Percentiles rank a stretch among this genome's conserved stretches.
Conservation (phyloP, 2,329 filamentous ascomycete species). For the Colletotrichum sp. region DNA sequence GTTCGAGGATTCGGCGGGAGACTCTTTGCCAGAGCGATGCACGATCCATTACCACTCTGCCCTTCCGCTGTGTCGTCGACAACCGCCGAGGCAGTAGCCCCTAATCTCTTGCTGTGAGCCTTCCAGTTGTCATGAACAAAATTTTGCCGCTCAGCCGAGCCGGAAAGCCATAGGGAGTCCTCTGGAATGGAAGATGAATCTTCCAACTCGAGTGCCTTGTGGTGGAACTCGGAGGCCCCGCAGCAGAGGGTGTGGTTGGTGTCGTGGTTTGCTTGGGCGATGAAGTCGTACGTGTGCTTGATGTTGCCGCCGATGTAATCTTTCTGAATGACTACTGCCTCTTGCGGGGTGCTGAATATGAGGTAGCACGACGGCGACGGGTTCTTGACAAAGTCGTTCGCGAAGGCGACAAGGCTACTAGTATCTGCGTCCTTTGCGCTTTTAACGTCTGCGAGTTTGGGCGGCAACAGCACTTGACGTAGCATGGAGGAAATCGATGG, state of each 20-base stretch:
- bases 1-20: fast-evolving
- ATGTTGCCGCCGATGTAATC: slow-evolving; percentile 51
- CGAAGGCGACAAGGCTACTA: background rate
- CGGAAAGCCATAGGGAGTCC: background rate
- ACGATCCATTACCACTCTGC: background rate
- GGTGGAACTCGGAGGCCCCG: background rate
- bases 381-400: slow-evolving; percentile 33
- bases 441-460: background rate
- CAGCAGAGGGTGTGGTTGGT: slow-evolving; percentile 19
- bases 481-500: slow-evolving; percentile 59
- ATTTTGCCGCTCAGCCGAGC: slow-evolving; percentile 26
- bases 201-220: background rate
- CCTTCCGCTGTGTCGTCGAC: background rate
- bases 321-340: slow-evolving; percentile 59
- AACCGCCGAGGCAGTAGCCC: slow-evolving; percentile 21
- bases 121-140: slow-evolving; percentile 32
- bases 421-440: background rate
- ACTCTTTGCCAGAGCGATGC: background rate
- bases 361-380: slow-evolving; percentile 62
- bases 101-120: slow-evolving; percentile 15
- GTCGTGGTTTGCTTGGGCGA: slow-evolving; percentile 64
- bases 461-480: slow-evolving; percentile 34
- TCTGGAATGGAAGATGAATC: background rate
- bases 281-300: slow-evolving; percentile 51
- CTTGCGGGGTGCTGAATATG: slow-evolving; percentile 54